Evolutionary conservation across 2,329 filamentous ascomycete genomes (phyloP).

Genomic region (Fragosphaeria purpurea): DNA sequence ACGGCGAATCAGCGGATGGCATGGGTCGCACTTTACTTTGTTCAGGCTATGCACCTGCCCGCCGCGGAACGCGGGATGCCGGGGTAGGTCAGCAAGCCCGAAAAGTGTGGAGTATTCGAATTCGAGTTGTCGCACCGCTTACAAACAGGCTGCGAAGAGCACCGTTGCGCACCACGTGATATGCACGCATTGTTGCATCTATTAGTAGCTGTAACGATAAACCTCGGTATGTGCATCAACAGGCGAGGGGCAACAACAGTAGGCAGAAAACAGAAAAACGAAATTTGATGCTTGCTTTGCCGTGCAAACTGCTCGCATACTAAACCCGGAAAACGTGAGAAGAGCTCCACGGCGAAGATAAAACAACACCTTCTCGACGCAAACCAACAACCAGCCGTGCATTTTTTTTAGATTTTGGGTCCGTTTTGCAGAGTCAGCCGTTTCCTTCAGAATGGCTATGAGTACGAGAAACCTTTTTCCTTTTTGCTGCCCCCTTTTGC

Average conservation of each 20-base stretch:
- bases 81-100: no score
- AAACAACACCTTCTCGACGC: neutral
- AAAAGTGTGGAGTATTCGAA: no score
- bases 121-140: no score
- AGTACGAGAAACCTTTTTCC: slow-evolving; percentile 32
- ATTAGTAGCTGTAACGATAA: no score
- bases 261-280: slow-evolving; percentile 7
- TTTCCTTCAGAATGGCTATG: slow-evolving; percentile 43
- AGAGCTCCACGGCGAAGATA: no score
- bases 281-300: slow-evolving; percentile 3
- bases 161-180: neutral
- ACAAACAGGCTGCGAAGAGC: no score
- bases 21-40: neutral
- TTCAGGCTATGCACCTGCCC: slow-evolving; percentile 1
- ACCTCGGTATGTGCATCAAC: neutral
- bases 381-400: no score
- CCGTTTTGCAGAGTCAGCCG: neutral
- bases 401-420: no score
- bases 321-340: no score
- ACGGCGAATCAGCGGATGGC: slow-evolving; percentile 1
- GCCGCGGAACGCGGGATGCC: neutral
- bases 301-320: no score
- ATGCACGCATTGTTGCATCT: neutral
- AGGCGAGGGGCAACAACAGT: slow-evolving; percentile 7
- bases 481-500: slow-evolving; percentile 2